Evolutionary conservation across 495 filamentous ascomycete genomes (phyloP), one percentile per base, ranked within the genome.

Genomic region (Trichoderma orchidacearum): DNA sequence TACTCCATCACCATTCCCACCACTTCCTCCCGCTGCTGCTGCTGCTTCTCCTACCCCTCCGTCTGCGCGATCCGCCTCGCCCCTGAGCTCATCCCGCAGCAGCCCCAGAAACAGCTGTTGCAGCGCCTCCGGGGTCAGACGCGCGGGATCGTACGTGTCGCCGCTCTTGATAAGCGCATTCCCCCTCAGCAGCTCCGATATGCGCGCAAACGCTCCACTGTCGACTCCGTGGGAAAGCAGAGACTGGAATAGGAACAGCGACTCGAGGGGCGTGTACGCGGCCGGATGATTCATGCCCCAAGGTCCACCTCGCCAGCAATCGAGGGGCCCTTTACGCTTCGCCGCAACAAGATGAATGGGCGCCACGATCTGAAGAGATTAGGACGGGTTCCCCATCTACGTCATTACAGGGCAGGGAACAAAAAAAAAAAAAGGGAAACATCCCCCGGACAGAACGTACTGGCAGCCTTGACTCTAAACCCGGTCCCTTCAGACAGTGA

Each of bases 181-280:
- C 60, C 76, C 82, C 65, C 81, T 79, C 60, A 98, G 75, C 27
- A 81, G 69, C 50, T 85, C 77, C 53, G 92, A 91, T 56, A 95
- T 87, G 38, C 73, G 74, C 48, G 67, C 70, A 67, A 96, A 96
- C 55, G 78, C 81, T 45, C 80, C 61, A 17, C 80, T 74, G 48
- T 83, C 76, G 56, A 80, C 71, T 63, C 87, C 86, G 66, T 83
- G 77, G 35, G 78, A 68, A 51, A 80, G 79, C 50, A 98, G 80
- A 9, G 85, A 84, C 69, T 94, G 90, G 71, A 96, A 93, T 59
- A 98, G 81, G 56, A 96, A 79, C 18, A 96, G 78, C 31, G 81
- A 83, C 77, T 96, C 92, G 73, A 96, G 85, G 54, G 85, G 85
- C 59, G 90, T 92, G 70, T 90, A 91, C 60, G 79, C 70, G 60